phyloP scores from a whole-genome alignment of 2,329 filamentous ascomycete genomes.

The Curvularia verruculosa region DNA sequence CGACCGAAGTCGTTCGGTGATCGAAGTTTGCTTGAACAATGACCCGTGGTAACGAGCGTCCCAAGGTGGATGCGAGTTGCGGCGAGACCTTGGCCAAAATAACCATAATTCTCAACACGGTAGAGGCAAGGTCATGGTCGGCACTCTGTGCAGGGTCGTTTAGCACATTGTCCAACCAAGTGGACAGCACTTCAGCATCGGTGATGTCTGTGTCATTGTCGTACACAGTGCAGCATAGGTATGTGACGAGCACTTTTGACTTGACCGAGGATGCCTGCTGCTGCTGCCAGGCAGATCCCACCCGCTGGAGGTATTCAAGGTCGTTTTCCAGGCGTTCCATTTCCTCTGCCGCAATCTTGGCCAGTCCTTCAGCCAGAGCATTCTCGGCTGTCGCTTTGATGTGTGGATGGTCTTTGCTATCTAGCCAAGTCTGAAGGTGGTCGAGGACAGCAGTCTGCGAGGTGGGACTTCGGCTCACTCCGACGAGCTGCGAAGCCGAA shows the following conservation, averaged over 20 bases:
- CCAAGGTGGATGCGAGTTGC: constrained; percentile 74
- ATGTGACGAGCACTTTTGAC: constrained; percentile 78
- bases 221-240: constrained; percentile 81
- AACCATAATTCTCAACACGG: constrained; percentile 80
- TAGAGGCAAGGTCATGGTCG: constrained; percentile 75
- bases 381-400: constrained; percentile 35
- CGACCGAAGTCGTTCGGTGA: constrained; percentile 72
- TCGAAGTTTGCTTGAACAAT: constrained; percentile 83
- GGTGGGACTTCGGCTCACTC: constrained; percentile 62
- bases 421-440: constrained; percentile 56
- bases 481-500: constrained; percentile 74
- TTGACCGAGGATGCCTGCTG: constrained; percentile 85
- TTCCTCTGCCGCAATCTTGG: constrained; percentile 77
- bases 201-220: constrained; percentile 73
- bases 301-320: constrained; percentile 79
- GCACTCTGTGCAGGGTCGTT: constrained; percentile 82
- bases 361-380: constrained; percentile 61
- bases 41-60: constrained; percentile 80
- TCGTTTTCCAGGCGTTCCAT: constrained; percentile 87
- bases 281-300: constrained; percentile 87
- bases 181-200: constrained; percentile 77
- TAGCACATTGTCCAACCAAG: constrained; percentile 84
- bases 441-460: constrained; percentile 72
- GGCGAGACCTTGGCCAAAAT: constrained; percentile 78
- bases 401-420: constrained; percentile 23